Evolutionary conservation across 2,329 filamentous ascomycete species (phyloP).

Genomic region (Chaetomium sp.): DNA sequence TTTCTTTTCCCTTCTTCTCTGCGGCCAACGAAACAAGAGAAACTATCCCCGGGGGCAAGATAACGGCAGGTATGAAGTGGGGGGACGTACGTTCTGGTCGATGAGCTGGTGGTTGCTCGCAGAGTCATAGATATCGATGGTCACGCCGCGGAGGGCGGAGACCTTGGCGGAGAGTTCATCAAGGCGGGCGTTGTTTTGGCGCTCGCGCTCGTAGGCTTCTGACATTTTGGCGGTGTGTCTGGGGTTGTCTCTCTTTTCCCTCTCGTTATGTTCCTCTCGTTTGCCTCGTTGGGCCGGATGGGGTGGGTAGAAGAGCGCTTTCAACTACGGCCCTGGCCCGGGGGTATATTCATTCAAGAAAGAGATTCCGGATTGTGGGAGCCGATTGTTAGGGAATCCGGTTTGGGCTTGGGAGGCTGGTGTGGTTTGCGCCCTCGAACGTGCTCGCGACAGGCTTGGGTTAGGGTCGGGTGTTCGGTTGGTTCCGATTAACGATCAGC

Average conservation of each 20-base stretch:
- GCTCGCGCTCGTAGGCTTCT: constrained; percentile 71
- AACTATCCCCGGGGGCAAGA: neutral
- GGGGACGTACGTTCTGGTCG: constrained; percentile 66
- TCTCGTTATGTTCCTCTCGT: neutral
- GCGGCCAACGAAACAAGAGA: neutral
- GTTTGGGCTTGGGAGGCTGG: no score
- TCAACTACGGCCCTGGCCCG: no score
- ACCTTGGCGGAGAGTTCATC: constrained; percentile 89
- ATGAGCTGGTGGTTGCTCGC: constrained; percentile 83
- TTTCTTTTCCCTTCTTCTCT: neutral
- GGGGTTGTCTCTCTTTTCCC: constrained; percentile 1
- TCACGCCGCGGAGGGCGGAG: constrained; percentile 84
- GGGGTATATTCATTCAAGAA: no score
- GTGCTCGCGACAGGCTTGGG: no score
- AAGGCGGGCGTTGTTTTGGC: constrained; percentile 91
- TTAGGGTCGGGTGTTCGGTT: no score
- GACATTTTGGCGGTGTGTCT: constrained; percentile 46
- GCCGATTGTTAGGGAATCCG: no score
- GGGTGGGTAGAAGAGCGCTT: no score
- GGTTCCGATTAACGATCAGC: no score
- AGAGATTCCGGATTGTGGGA: no score
- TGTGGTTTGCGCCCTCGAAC: no score
- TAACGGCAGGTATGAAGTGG: neutral
- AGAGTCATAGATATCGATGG: constrained; percentile 96
- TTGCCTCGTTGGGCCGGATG: neutral